Base-by-base conservation (phyloP, 805 yeast genomes). In the Zygoascus bituminiphila region DNA sequence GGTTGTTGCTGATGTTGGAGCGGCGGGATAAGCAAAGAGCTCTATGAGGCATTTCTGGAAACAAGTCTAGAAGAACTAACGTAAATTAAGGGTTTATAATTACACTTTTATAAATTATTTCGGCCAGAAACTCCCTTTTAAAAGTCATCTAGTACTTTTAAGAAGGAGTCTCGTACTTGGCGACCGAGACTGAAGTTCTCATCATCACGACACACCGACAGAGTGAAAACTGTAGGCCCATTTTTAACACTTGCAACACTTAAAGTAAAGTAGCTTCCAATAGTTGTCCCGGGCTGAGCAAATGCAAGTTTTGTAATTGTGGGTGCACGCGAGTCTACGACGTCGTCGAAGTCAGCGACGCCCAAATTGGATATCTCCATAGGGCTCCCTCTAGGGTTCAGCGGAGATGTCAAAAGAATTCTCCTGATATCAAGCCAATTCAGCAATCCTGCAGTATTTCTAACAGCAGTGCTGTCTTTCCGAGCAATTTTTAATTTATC, bases 321-420 rank as follows among this genome's bases (percentile, higher is more conserved):
- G 10, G 41, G 39, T 2, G 23, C 38, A n/a, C 36, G 36, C 5
- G 22, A 5, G 8, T 3, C 17, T 15, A 4, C 22, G 5, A 20
- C 22, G n/a, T 19, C 23, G 24, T 10, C 26, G 25, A 47, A 43
- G 20, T 36, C 43, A 21, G 43, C 25, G 7, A 39, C 37, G 5
- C 50, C 50, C 4, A 47, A 40, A 40, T 47, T 47, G 14, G 50
- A 47, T 2, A 47, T 43, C 39, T 47, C 50, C 25, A 22, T 22
- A 17, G 26, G 15, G 12, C 26, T 22, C 17, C 42, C 26, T 19
- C 42, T 39, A n/a, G 24, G 8, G 19, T 22, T 10, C 19, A n/a
- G 9, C 8, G 42, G 26, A 39, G 24, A 12, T 4, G 26, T 22
- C 29, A 39, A 22, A n/a, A 20, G 20, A 5, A 20, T 4, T 23